These are phyloP conservation scores for Pleurotus pulmonarius DNA, from an alignment of 768 basidiomycete genomes.

Conservation along the genomic window DNA sequence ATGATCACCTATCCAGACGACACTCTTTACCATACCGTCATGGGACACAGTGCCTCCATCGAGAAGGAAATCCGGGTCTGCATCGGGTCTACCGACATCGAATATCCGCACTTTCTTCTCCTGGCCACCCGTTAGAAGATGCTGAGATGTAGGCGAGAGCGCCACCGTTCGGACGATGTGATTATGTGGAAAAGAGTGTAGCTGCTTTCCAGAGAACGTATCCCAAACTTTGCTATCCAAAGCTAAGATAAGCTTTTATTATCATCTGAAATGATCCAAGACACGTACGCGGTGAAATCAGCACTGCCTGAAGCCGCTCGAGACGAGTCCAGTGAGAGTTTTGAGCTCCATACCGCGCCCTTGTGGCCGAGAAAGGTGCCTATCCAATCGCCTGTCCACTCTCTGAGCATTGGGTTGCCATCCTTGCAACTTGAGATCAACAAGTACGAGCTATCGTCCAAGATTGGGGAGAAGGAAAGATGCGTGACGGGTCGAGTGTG, in stretches of 20 bases:
- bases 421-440: constrained; percentile 98
- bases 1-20: constrained; percentile 89
- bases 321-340: constrained; percentile 82
- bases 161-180: constrained; percentile 98
- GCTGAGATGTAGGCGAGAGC: constrained; percentile 64
- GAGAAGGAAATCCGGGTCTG: constrained; percentile 77
- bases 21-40: constrained; percentile 88
- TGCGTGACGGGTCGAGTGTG: constrained; percentile 90
- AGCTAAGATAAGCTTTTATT: constrained; percentile 1
- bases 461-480: constrained; percentile 85
- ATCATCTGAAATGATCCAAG: neutral
- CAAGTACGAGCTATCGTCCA: constrained; percentile 83
- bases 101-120: constrained; percentile 98
- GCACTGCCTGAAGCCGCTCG: constrained; percentile 91
- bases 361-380: constrained; percentile 89
- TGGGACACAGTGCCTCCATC: constrained; percentile 65
- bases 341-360: constrained; percentile 96
- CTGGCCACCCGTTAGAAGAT: constrained; percentile 88
- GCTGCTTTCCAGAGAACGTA: constrained; percentile 78
- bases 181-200: constrained; percentile 97
- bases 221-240: constrained; percentile 88
- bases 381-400: constrained; percentile 99
- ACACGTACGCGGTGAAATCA: constrained; percentile 91
- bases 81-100: constrained; percentile 82
- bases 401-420: constrained; percentile 94